Conservation (phyloP, 2,329 filamentous ascomycete species). For the Paramyrothecium sp. region DNA sequence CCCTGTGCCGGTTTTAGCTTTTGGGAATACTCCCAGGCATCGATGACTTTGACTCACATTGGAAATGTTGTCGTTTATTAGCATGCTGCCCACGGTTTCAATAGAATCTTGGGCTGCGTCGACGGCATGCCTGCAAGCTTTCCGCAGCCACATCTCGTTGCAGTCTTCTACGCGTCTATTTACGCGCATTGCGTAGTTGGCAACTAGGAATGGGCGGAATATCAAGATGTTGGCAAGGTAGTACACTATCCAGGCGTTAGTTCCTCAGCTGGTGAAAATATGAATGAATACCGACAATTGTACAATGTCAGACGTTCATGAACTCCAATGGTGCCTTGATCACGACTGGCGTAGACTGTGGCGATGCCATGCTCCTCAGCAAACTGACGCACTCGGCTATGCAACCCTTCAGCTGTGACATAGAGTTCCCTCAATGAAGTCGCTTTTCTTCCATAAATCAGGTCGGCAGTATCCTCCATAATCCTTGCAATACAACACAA, state of each 20-base stretch:
- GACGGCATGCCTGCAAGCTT: neutral
- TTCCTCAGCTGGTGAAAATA: too few relatives aligned
- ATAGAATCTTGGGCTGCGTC: constrained; percentile 2
- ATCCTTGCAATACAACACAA: neutral
- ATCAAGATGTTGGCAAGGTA: neutral
- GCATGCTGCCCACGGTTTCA: neutral
- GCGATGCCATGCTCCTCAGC: neutral
- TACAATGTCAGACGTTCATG: neutral
- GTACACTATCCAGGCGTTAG: neutral
- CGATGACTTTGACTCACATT: neutral
- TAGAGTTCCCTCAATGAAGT: neutral
- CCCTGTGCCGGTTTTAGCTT: neutral
- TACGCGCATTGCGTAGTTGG: neutral
- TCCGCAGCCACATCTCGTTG: neutral
- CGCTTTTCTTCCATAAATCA: neutral
- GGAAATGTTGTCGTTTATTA: neutral
- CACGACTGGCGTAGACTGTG: neutral
- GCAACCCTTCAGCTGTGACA: neutral
- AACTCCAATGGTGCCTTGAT: too few relatives aligned
- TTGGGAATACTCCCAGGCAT: neutral
- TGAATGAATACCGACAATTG: neutral
- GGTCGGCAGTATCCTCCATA: neutral
- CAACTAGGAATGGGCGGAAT: neutral
- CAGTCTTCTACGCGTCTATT: neutral
- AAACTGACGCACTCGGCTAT: neutral